These are phyloP conservation scores for Brasilioporus rufonigricans DNA, from an alignment of 768 basidiomycete species.

Conservation along the genomic window DNA sequence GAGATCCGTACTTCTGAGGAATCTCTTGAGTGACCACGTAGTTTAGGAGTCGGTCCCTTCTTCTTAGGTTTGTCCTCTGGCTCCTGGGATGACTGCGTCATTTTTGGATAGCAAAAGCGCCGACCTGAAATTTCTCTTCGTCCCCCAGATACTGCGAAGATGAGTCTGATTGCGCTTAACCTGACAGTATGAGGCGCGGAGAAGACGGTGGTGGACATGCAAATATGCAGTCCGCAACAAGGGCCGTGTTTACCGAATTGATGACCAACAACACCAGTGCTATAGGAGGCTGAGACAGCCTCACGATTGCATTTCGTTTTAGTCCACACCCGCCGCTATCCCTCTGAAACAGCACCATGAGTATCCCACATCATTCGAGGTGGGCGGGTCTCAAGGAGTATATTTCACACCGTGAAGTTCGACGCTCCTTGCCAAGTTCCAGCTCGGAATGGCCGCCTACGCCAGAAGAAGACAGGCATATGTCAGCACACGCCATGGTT, in stretches of 20 bases:
- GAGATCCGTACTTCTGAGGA: slow-evolving; percentile 68
- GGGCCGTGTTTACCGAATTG: not conserved
- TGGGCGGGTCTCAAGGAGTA: slow-evolving; percentile 47
- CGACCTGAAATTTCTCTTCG: slow-evolving; percentile 3
- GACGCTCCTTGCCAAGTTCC: slow-evolving; percentile 23
- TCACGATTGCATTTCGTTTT: slow-evolving; percentile 14
- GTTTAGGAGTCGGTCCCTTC: slow-evolving; percentile 37
- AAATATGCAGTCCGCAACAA: too few relatives aligned
- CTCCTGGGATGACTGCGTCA: slow-evolving; percentile 9
- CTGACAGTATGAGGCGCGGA: not conserved
- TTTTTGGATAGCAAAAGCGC: slow-evolving; percentile 4
- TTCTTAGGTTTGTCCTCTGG: slow-evolving; percentile 1
- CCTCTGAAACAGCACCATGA: slow-evolving; percentile 18
- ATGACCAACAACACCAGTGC: not conserved
- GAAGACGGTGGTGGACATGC: slow-evolving; percentile 7
- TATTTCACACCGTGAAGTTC: slow-evolving; percentile 43
- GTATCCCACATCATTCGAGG: slow-evolving; percentile 31
- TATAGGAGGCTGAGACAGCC: not conserved
- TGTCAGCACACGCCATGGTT: slow-evolving; percentile 20
- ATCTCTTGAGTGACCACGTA: slow-evolving; percentile 61
- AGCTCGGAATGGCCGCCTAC: slow-evolving; percentile 7
- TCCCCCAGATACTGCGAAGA: not conserved
- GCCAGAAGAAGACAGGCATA: slow-evolving; percentile 22
- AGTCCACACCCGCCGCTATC: not conserved
- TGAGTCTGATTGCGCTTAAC: not conserved